Base-by-base conservation (phyloP, 495 filamentous ascomycete genomes). In the Xylaria sp. region DNA sequence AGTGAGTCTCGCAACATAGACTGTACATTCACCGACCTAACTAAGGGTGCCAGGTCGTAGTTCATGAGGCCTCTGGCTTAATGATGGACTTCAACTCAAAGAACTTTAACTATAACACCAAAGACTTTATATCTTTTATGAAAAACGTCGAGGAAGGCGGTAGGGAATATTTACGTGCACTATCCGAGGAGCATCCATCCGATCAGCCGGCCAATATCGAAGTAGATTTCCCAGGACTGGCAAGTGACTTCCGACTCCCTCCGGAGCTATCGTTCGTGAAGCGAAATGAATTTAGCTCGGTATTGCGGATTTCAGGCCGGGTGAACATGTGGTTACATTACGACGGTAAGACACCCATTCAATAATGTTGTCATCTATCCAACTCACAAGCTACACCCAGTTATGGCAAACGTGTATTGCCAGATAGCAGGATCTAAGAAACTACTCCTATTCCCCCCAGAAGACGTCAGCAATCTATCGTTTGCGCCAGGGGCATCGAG, bases 261-360 rank as follows among this genome's bases (percentile, higher is more conserved):
- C 77, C 85, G 12, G 82, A 89, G 61, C 81, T 97, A 33, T 80
- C 81, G 1, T 79, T 86, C n/a, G 88, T 90, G 3, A 76, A 76
- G 1, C 81, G 88, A 29, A 89, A 90, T 72, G 82, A 86, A n/a
- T 93, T 97, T 76, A 96, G 92, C 76, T 93, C 93, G 0, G 90
- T 93, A 0, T 79, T 97, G 31, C 85, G 94, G 33, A 89, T 97
- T 52, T 95, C 93, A 17, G 93, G 93, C 1, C 90, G 88, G 0
- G 93, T 97, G 4, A 90, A 88, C 33, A 93, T 98, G 89, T 97
- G 94, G 95, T 84, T 97, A 33, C 93, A 97, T 79, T 97, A 95
- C 82, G 93, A 97, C 79, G 91, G 62, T 92, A 80, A 83, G 87
- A 80, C 14, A 33, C 48, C 52, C 35, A 19, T 35, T 37, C 37